These are phyloP conservation scores for Monosporozyma servazzii DNA, from an alignment of 805 yeast genomes.

Conservation along the genomic window DNA sequence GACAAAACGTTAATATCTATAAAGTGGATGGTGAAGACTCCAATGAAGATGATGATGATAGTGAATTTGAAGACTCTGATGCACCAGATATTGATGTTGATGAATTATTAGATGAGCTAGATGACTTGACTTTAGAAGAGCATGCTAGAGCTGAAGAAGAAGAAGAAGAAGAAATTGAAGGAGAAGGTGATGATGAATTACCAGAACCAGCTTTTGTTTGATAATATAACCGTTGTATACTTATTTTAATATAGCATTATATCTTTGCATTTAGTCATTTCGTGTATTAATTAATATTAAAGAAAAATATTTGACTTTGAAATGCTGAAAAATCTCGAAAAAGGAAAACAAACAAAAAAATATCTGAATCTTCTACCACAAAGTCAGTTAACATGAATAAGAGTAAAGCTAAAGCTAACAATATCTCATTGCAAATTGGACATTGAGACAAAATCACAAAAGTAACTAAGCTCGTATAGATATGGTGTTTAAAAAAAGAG, in stretches of 20 bases:
- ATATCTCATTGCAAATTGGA: background rate
- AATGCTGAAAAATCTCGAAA: background rate
- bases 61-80: conserved; percentile 50
- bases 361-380: background rate
- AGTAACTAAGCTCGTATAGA: background rate
- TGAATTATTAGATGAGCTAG: conserved; percentile 88
- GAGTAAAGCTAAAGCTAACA: background rate
- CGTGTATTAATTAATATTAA: background rate
- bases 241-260: background rate
- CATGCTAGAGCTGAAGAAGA: conserved; percentile 7
- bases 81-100: conserved; percentile 85
- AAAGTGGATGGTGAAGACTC: conserved; percentile 44
- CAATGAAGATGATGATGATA: conserved; percentile 38
- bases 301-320: background rate
- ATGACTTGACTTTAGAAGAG: conserved; percentile 78
- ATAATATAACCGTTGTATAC: background rate
- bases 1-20: conserved; percentile 83
- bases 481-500: background rate
- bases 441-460: background rate
- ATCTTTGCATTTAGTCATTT: background rate
- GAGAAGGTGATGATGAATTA: background rate
- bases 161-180: conserved; percentile 1
- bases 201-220: background rate
- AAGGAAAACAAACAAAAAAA: background rate
- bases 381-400: background rate